Conservation (phyloP, 75 land plant genomes). For the Pseudotsuga menziesii region DNA sequence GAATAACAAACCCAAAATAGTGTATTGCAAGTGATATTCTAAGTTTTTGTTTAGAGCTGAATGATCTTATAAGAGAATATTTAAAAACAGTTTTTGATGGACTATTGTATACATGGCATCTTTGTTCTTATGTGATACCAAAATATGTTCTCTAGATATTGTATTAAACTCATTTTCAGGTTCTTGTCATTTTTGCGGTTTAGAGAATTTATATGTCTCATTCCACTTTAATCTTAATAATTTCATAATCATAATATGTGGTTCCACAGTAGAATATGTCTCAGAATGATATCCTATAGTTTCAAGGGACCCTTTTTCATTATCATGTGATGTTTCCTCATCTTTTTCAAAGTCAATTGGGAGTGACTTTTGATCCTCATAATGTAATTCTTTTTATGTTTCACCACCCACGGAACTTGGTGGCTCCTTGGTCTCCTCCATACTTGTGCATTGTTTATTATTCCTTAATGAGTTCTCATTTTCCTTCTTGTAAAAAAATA, state of each 20-base stretch:
- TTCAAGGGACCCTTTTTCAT: no score
- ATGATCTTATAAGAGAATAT: conserved; percentile 96
- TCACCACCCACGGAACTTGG: no score
- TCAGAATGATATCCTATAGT: no score
- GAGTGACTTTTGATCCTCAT: no score
- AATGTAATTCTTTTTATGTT: no score
- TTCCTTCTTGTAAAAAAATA: no score
- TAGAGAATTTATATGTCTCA: background rate
- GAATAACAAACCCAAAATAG: conserved; percentile 86
- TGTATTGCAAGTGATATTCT: conserved; percentile 99
- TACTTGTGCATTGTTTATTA: no score
- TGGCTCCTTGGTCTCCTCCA: no score
- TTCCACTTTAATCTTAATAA: background rate
- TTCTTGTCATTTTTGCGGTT: conserved; percentile 4
- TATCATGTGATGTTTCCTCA: conserved; percentile 68
- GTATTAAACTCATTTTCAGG: conserved; percentile 32
- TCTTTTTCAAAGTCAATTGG: no score
- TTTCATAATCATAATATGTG: background rate
- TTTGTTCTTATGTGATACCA: conserved; percentile 96
- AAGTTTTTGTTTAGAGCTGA: conserved; percentile 82
- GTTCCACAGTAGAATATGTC: no score
- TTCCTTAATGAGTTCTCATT: no score
- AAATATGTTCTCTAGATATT: conserved; percentile 95
- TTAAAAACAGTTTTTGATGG: conserved; percentile 81
- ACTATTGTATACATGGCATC: conserved; percentile 90